Evolutionary conservation across 2,329 filamentous ascomycete species (phyloP).

Genomic region (Paraphoma chrysanthemicola): DNA sequence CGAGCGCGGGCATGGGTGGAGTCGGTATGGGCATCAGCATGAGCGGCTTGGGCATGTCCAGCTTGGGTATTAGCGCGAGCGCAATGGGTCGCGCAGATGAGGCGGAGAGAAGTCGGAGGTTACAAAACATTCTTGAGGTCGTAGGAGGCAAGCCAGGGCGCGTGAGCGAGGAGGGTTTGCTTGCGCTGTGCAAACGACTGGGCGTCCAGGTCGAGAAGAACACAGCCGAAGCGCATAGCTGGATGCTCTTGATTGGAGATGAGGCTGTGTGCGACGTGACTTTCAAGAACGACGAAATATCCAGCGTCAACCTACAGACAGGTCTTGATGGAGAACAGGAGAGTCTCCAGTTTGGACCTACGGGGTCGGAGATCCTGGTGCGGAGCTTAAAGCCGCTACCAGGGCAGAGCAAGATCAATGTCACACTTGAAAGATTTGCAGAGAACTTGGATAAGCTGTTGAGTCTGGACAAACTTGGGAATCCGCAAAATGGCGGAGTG

Average conservation of each 20-base stretch:
- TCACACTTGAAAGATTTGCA: conserved; percentile 73
- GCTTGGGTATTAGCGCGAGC: conserved; percentile 46
- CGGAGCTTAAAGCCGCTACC: conserved; percentile 67
- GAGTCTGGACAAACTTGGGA: conserved; percentile 74
- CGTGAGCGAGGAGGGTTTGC: conserved; percentile 77
- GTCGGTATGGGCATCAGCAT: conserved; percentile 47
- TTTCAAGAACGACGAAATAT: conserved; percentile 49
- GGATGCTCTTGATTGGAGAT: conserved; percentile 45
- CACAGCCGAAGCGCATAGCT: conserved; percentile 31
- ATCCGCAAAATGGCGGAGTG: conserved; percentile 62
- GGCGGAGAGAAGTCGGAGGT: conserved; percentile 59
- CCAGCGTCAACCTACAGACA: conserved; percentile 68
- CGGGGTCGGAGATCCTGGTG: conserved; percentile 70
- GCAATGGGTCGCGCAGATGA: conserved; percentile 56
- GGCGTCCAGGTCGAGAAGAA: conserved; percentile 62
- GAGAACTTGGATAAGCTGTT: conserved; percentile 74
- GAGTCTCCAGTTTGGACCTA: conserved; percentile 51
- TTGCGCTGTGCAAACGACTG: conserved; percentile 70
- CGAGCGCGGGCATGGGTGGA: conserved; percentile 46
- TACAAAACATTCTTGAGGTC: conserved; percentile 68
- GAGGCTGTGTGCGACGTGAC: conserved; percentile 41
- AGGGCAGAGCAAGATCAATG: conserved; percentile 70
- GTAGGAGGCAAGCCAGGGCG: conserved; percentile 73
- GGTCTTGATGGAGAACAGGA: conserved; percentile 66
- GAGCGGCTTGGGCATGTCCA: conserved; percentile 51